phyloP scores from a whole-genome alignment of 192 early-diverging fungal species.

The Umbelopsis sp. region DNA sequence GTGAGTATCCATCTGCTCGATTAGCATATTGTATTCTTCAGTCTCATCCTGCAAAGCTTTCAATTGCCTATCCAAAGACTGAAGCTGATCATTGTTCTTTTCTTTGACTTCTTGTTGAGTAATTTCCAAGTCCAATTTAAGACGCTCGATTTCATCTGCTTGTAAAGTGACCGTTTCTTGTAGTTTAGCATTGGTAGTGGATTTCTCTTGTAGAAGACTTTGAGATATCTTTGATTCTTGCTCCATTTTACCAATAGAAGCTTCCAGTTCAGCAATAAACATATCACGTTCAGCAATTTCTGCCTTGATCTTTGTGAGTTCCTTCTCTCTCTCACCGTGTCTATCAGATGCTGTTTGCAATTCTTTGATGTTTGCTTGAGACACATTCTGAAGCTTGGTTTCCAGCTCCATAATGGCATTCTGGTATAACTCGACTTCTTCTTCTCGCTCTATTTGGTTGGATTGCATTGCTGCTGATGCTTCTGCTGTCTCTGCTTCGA shows the following conservation, averaged over 20 bases:
- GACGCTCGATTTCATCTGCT: not conserved
- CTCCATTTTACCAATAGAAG: not conserved
- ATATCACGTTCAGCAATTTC: slow-evolving; percentile 2
- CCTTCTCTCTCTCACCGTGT: not conserved
- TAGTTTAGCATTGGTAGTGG: not conserved
- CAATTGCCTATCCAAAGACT: not conserved
- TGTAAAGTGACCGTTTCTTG: not conserved
- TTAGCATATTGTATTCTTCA: slow-evolving; percentile 7
- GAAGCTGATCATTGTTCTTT: not conserved
- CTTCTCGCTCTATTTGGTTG: slow-evolving; percentile 8
- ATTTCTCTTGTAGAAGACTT: not conserved
- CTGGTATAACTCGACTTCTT: slow-evolving; percentile 10
- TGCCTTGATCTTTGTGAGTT: not conserved
- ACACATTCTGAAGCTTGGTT: not conserved
- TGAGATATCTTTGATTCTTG: not conserved
- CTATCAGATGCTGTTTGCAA: not conserved
- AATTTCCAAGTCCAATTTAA: not conserved
- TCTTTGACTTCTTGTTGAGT: not conserved
- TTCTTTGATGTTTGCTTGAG: not conserved
- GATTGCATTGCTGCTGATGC: not conserved
- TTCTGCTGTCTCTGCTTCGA: slow-evolving; percentile 7
- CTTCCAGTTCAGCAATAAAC: slow-evolving; percentile 6
- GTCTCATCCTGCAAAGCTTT: slow-evolving; percentile 5
- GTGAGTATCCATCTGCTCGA: slow-evolving; percentile 9
- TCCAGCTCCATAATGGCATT: slow-evolving; percentile 19